Base-by-base conservation (phyloP, 139 green algal species). In the Chlamydomonas urium region DNA sequence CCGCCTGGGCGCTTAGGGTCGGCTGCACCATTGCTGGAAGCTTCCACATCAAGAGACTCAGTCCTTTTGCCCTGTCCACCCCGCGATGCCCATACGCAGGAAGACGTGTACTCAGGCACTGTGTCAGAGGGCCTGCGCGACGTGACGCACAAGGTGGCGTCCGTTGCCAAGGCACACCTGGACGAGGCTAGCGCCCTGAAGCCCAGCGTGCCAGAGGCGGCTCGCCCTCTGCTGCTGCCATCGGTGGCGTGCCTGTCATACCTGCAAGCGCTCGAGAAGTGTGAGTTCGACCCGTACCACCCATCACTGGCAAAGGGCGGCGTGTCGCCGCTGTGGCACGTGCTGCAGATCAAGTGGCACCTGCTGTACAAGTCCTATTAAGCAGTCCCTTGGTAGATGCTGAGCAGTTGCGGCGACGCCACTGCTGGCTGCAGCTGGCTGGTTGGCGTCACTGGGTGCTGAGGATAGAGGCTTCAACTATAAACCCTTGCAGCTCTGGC, bases 201-300 rank as follows among this genome's bases (percentile, higher is more conserved):
- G 19, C 4, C 38, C 0, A 61, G 79, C 29, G n/a, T 91, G 26
- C 79, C 83, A 2, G 4, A 10, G 0, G 57, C 65, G 1, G 82
- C 70, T 4, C 63, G 73, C 31, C 65, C 38, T 24, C 65, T 93
- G 33, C 69, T 93, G 73, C 77, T 90, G 79, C 80, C 85, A 31
- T 73, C 83, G 0, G 71, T 90, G 29, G 69, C 70, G 0, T 69
- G 62, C 8, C 79, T 71, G 1, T 62, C 82, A 34, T 94, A 88
- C 66, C 73, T 94, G 63, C 21, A 76, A 17, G 85, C 86, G 0
- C 70, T 95, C 57, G 80, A 93, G 79, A 45, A 77, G 31, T 62
- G 53, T 2, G 74, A 85, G 24, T 94, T 91, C 60, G 79, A 95
- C 69, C 57, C 85, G 21, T 93, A 89, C 65, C 73, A 83, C 21